phyloP scores from a whole-genome alignment of 495 filamentous ascomycete species.

The Podospora appendiculata region DNA sequence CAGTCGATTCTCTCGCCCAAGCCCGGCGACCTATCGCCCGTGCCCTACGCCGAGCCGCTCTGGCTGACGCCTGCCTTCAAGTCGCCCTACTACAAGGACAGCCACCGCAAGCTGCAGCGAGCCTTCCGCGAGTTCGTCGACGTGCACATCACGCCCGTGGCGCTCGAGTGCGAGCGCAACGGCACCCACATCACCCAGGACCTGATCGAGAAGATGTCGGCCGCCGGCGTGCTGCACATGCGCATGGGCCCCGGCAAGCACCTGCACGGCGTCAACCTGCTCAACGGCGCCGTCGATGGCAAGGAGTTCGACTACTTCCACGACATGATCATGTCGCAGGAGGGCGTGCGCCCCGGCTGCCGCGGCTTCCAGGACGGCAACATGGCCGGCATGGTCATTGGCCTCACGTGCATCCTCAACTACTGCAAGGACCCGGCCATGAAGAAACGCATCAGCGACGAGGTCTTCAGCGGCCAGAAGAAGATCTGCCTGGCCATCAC shows the following conservation, averaged over 20 bases:
- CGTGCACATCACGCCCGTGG: constrained; percentile 62
- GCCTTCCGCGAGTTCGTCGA: constrained; percentile 72
- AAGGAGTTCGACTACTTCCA: constrained; percentile 87
- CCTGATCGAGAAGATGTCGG: constrained; percentile 69
- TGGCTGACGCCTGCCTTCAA: constrained; percentile 77
- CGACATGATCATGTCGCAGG: constrained; percentile 70
- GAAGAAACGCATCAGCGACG: constrained; percentile 56
- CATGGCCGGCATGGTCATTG: constrained; percentile 75
- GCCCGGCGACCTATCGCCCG: constrained; percentile 60
- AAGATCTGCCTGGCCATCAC: constrained; percentile 84
- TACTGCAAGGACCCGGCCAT: constrained; percentile 62
- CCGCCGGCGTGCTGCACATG: constrained; percentile 71
- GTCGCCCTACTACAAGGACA: constrained; percentile 75
- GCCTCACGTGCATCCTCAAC: constrained; percentile 73
- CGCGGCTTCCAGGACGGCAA: constrained; percentile 58
- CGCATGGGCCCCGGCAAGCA: constrained; percentile 78
- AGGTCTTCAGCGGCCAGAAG: constrained; percentile 75
- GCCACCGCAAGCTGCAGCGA: constrained; percentile 61
- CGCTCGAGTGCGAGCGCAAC: constrained; percentile 67
- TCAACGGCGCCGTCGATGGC: constrained; percentile 64
- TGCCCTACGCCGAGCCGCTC: constrained; percentile 74
- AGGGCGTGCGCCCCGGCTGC: constrained; percentile 60
- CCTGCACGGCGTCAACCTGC: constrained; percentile 58
- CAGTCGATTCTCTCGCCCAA: constrained; percentile 65
- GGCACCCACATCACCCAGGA: constrained; percentile 70